These are phyloP conservation scores for Silene conica DNA, from an alignment of 148 eudicot genomes.

Conservation along the genomic window DNA sequence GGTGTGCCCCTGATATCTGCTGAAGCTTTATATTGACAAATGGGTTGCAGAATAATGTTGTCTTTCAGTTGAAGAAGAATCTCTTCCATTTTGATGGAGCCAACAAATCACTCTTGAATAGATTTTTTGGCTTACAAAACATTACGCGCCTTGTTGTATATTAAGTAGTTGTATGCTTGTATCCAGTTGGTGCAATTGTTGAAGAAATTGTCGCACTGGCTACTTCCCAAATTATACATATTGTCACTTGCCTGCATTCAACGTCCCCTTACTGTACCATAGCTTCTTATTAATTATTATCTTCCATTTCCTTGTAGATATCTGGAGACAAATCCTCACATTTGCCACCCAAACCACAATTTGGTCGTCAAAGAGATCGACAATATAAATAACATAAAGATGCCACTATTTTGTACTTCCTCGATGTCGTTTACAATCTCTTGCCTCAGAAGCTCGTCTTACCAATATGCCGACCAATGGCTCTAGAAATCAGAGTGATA, in stretches of 20 bases:
- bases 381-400: slow-evolving; percentile 54
- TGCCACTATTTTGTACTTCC: slow-evolving; percentile 63
- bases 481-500: slow-evolving; percentile 88
- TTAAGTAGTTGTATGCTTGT: not conserved
- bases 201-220: not conserved
- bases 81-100: too few relatives aligned
- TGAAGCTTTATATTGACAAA: too few relatives aligned
- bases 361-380: slow-evolving; percentile 63
- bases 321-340: slow-evolving; percentile 39
- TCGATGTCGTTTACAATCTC: slow-evolving; percentile 54
- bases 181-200: not conserved
- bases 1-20: too few relatives aligned
- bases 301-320: slow-evolving; percentile 31
- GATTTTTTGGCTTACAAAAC: too few relatives aligned
- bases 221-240: too few relatives aligned
- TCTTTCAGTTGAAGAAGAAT: too few relatives aligned
- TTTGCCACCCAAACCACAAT: slow-evolving; percentile 58
- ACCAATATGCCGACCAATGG: slow-evolving; percentile 5
- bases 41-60: too few relatives aligned
- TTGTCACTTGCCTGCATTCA: too few relatives aligned
- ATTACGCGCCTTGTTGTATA: not conserved
- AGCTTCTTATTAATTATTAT: not conserved
- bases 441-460: slow-evolving; percentile 79
- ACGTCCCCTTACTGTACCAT: too few relatives aligned
- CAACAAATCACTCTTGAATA: too few relatives aligned